Percentiles rank a stretch among this genome's conserved stretches.
These are phyloP conservation scores for Kwoniella bestiolae DNA, from an alignment of 768 basidiomycete species.

Conservation along the genomic window DNA sequence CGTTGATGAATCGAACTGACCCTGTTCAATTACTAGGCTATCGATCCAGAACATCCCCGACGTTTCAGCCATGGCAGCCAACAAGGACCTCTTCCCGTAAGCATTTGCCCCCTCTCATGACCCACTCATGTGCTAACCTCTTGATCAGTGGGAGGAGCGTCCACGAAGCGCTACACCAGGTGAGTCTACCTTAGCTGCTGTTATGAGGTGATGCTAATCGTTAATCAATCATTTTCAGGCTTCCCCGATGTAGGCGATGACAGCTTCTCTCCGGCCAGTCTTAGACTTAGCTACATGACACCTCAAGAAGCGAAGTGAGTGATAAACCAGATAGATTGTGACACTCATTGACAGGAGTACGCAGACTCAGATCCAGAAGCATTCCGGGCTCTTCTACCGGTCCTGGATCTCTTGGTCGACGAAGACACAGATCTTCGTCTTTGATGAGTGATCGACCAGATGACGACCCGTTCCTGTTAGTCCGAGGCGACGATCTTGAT, in stretches of 20 bases:
- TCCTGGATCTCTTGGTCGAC: background rate
- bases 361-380: conserved; percentile 17
- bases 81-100: conserved; percentile 34
- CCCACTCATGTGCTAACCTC: background rate
- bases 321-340: too few relatives aligned
- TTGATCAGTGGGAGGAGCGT: conserved; percentile 35
- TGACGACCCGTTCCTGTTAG: conserved; percentile 20
- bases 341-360: background rate
- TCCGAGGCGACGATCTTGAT: conserved; percentile 24
- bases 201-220: too few relatives aligned
- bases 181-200: background rate
- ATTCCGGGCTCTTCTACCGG: conserved; percentile 8
- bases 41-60: conserved; percentile 32
- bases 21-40: background rate
- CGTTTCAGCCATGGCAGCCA: conserved; percentile 26
- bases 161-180: conserved; percentile 13
- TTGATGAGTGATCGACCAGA: conserved; percentile 21
- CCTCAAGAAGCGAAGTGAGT: conserved; percentile 46
- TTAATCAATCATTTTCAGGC: conserved; percentile 10
- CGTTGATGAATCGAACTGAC: background rate
- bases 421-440: conserved; percentile 10
- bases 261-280: conserved; percentile 33
- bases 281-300: conserved; percentile 46
- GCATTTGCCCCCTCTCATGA: background rate
- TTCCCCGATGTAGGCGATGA: conserved; percentile 23